Conservation (phyloP, 2,329 filamentous ascomycete species). For the Colletotrichum sp. region DNA sequence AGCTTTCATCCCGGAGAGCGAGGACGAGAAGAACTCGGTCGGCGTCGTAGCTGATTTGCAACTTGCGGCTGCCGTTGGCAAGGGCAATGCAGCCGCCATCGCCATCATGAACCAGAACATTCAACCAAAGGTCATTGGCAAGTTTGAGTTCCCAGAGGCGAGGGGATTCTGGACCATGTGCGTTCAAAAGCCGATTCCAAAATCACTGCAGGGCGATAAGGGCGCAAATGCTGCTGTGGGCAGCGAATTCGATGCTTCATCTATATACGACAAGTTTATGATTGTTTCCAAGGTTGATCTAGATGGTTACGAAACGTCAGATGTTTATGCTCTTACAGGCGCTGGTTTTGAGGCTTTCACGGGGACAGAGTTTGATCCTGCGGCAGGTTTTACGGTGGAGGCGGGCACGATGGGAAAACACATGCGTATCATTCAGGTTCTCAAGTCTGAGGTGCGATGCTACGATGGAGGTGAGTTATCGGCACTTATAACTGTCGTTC, state of each 20-base stretch:
- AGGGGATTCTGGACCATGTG: constrained; percentile 83
- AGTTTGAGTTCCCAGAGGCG: constrained; percentile 75
- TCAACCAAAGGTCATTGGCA: constrained; percentile 72
- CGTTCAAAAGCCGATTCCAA: constrained; percentile 70
- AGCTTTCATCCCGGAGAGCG: constrained; percentile 44
- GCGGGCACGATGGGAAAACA: constrained; percentile 83
- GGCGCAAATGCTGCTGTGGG: constrained; percentile 54
- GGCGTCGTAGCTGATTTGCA: constrained; percentile 63
- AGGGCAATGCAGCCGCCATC: constrained; percentile 71
- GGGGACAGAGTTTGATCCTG: constrained; percentile 90
- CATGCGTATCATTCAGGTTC: constrained; percentile 83
- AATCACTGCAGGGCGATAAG: constrained; percentile 58
- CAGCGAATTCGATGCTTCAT: constrained; percentile 62
- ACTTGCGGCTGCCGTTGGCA: constrained; percentile 66
- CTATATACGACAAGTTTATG: constrained; percentile 78
- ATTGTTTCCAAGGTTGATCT: constrained; percentile 77
- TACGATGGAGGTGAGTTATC: constrained; percentile 81
- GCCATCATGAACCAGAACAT: constrained; percentile 81
- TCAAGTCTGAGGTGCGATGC: constrained; percentile 85
- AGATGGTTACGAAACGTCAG: constrained; percentile 76
- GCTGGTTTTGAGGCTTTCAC: constrained; percentile 76
- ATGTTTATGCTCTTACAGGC: constrained; percentile 77
- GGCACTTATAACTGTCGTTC: neutral
- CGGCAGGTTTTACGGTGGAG: constrained; percentile 85
- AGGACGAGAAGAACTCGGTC: constrained; percentile 46